phyloP scores from a whole-genome alignment of 2,329 filamentous ascomycete species.

The Clonostachys rosea region DNA sequence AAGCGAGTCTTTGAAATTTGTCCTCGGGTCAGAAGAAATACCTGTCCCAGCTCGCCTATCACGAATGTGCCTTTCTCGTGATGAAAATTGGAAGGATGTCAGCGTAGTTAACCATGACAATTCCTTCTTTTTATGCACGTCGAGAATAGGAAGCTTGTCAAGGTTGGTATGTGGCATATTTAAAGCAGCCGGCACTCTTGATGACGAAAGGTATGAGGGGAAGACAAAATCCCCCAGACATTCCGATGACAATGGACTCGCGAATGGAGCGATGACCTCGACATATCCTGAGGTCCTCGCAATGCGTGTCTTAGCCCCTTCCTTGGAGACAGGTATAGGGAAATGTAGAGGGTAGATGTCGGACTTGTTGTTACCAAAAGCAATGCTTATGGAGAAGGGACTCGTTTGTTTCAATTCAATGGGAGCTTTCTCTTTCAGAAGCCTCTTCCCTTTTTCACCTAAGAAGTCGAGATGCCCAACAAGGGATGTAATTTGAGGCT shows the following conservation, averaged over 20 bases:
- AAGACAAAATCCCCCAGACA: constrained; percentile 26
- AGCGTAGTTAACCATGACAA: constrained; percentile 32
- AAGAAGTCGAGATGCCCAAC: constrained; percentile 31
- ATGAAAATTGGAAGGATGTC: constrained; percentile 32
- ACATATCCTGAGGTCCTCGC: constrained; percentile 37
- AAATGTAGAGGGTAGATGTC: constrained; percentile 25
- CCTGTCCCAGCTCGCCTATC: constrained; percentile 11
- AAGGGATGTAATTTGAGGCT: constrained; percentile 23
- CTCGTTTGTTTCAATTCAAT: constrained; percentile 28
- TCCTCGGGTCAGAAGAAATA: constrained; percentile 21
- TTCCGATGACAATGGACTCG: constrained; percentile 11
- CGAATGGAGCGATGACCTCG: constrained; percentile 32
- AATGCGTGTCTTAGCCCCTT: constrained; percentile 28
- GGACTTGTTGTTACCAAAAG: constrained; percentile 20
- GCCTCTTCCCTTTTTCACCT: constrained; percentile 21
- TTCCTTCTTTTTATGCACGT: constrained; percentile 23
- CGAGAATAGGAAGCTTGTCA: constrained; percentile 35
- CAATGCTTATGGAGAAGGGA: constrained; percentile 33
- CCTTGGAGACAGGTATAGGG: constrained; percentile 29
- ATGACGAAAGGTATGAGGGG: constrained; percentile 19
- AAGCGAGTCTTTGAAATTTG: constrained; percentile 44
- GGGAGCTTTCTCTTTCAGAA: constrained; percentile 28
- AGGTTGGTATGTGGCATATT: constrained; percentile 37
- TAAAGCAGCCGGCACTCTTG: constrained; percentile 23
- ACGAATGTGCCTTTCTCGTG: constrained; percentile 30